These are phyloP conservation scores for Willaertia magna DNA, from an alignment of 208 protist species.

Conservation along the genomic window DNA sequence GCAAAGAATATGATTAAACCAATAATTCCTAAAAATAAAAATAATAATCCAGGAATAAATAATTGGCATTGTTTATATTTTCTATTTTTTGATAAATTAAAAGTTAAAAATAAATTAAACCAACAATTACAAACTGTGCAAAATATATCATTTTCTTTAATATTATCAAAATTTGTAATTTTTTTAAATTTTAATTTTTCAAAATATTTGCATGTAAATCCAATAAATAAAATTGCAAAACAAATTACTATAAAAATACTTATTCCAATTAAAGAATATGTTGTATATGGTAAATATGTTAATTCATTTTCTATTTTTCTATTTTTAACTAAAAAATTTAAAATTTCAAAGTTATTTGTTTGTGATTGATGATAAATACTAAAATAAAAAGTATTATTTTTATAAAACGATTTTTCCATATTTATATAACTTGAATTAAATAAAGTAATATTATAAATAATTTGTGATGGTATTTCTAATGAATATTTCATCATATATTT, in stretches of 20 bases:
- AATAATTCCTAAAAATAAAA: not conserved
- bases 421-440: not conserved
- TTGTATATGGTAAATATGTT: not conserved
- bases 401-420: not conserved
- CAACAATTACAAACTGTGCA: not conserved
- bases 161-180: not conserved
- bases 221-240: not conserved
- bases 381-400: not conserved
- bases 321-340: not conserved
- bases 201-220: not conserved
- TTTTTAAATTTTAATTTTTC: not conserved
- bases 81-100: not conserved
- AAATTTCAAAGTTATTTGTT: not conserved
- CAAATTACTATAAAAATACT: not conserved
- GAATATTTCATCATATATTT: not conserved
- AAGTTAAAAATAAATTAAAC: not conserved
- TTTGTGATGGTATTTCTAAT: not conserved
- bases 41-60: not conserved
- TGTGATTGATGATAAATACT: not conserved
- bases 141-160: not conserved
- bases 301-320: not conserved
- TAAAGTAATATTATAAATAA: not conserved
- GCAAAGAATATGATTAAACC: not conserved
- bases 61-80: not conserved
- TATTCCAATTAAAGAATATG: not conserved